phyloP scores from a whole-genome alignment of 768 basidiomycete species.

The Podaxis pistillaris region DNA sequence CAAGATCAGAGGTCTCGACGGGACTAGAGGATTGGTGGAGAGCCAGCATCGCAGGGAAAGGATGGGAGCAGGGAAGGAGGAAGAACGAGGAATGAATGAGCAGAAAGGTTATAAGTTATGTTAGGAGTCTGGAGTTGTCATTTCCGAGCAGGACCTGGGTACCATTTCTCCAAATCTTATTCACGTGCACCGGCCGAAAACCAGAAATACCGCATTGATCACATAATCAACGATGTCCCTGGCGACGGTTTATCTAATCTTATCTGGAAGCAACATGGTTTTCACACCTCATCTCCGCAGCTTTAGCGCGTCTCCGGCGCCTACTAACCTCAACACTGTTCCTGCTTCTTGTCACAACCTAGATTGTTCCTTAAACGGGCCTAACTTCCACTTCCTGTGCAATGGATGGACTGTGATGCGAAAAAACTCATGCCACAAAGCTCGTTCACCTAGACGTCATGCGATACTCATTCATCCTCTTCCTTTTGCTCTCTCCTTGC shows the following conservation, averaged over 20 bases:
- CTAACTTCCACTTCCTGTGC: not conserved
- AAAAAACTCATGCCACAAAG: not conserved
- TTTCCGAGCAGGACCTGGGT: conserved; percentile 8
- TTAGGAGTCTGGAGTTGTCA: not conserved
- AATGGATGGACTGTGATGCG: not conserved
- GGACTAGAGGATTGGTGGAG: conserved; percentile 20
- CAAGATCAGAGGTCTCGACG: conserved; percentile 46
- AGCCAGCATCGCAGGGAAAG: conserved; percentile 19
- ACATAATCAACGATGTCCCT: not conserved
- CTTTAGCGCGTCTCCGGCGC: not conserved
- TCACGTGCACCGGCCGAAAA: conserved; percentile 5
- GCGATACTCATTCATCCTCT: conserved; percentile 1
- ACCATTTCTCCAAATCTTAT: not conserved
- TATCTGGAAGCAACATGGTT: not conserved
- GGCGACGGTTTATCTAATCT: conserved; percentile 1
- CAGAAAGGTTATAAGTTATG: not conserved
- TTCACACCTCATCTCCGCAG: not conserved
- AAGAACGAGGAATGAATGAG: conserved; percentile 12
- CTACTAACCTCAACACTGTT: not conserved
- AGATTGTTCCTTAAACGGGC: not conserved
- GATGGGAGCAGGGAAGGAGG: conserved; percentile 13
- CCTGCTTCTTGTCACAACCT: not conserved
- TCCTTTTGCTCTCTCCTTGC: conserved; percentile 12
- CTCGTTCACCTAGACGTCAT: not conserved
- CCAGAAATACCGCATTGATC: not conserved